Percentiles rank a stretch among this genome's conserved stretches.
Conservation (phyloP, 1,284 basidiomycete genomes). For the Volvariella surrecta region DNA sequence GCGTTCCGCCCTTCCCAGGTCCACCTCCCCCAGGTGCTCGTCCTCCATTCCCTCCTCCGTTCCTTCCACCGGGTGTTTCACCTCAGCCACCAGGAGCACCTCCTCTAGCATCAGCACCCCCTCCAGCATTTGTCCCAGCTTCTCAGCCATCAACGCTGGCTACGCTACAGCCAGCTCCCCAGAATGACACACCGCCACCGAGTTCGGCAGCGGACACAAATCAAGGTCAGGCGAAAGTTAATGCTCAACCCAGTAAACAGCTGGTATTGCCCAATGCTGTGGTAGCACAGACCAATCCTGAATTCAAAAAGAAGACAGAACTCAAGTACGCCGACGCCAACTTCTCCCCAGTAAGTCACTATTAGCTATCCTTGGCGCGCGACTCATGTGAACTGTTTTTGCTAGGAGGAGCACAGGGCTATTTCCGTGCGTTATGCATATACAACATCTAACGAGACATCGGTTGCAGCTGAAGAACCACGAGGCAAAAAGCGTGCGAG, state of each 20-base stretch:
- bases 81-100: slow-evolving; percentile 15
- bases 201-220: slow-evolving; percentile 10
- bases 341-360: slow-evolving; percentile 63
- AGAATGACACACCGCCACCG: slow-evolving; percentile 14
- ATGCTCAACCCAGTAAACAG: slow-evolving; percentile 13
- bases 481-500: slow-evolving; percentile 71
- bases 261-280: slow-evolving; percentile 50
- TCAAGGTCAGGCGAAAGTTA: slow-evolving; percentile 4
- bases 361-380: not conserved
- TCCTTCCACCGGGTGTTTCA: slow-evolving; percentile 14
- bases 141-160: slow-evolving; percentile 7
- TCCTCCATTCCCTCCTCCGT: slow-evolving; percentile 19
- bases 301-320: slow-evolving; percentile 71
- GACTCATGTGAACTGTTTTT: not conserved
- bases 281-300: slow-evolving; percentile 55
- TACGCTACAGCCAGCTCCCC: slow-evolving; percentile 12
- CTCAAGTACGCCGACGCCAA: slow-evolving; percentile 72
- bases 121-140: slow-evolving; percentile 8
- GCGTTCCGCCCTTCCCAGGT: slow-evolving; percentile 18
- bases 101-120: slow-evolving; percentile 12
- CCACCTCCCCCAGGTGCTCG: slow-evolving; percentile 9
- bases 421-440: slow-evolving; percentile 67
- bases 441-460: slow-evolving; percentile 29
- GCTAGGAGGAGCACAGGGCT: slow-evolving; percentile 76
- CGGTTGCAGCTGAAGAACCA: slow-evolving; percentile 40